phyloP scores from a whole-genome alignment of 805 yeast species.

The Kuraishia molischiana region DNA sequence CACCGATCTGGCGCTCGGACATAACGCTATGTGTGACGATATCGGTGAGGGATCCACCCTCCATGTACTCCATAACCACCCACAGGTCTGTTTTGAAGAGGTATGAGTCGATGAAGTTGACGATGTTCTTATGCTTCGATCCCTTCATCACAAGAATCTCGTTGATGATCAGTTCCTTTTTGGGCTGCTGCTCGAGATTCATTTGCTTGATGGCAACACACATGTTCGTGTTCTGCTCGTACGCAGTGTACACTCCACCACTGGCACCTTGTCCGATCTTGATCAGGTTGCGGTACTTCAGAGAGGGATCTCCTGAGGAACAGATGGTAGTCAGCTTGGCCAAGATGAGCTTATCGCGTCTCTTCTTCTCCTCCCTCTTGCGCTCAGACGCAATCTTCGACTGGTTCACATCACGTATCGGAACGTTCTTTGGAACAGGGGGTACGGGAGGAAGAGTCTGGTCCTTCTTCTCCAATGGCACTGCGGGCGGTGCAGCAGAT shows the following conservation, averaged over 20 bases:
- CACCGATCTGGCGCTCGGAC: constrained; percentile 92
- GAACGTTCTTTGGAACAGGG: constrained; percentile 12
- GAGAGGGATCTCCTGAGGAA: constrained; percentile 75
- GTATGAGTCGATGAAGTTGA: constrained; percentile 85
- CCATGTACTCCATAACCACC: constrained; percentile 99
- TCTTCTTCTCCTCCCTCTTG: constrained; percentile 72
- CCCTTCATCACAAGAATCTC: constrained; percentile 96
- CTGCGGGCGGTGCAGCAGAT: background rate
- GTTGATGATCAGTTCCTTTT: constrained; percentile 90
- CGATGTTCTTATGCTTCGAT: constrained; percentile 82
- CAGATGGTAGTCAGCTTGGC: constrained; percentile 69
- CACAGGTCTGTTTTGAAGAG: constrained; percentile 66
- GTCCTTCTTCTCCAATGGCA: constrained; percentile 11
- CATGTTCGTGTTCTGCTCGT: constrained; percentile 40
- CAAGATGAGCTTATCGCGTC: constrained; percentile 62
- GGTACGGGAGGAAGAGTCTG: constrained; percentile 22
- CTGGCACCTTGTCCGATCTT: constrained; percentile 98
- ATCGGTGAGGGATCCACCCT: constrained; percentile 95
- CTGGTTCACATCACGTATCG: constrained; percentile 22
- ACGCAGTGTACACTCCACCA: constrained; percentile 93
- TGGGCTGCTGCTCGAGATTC: constrained; percentile 83
- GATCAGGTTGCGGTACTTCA: constrained; percentile 52
- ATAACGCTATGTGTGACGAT: constrained; percentile 82
- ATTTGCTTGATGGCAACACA: constrained; percentile 94
- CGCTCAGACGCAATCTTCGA: constrained; percentile 50